Base-by-base conservation (phyloP, 139 green algal genomes). In the Closterium sp. region DNA sequence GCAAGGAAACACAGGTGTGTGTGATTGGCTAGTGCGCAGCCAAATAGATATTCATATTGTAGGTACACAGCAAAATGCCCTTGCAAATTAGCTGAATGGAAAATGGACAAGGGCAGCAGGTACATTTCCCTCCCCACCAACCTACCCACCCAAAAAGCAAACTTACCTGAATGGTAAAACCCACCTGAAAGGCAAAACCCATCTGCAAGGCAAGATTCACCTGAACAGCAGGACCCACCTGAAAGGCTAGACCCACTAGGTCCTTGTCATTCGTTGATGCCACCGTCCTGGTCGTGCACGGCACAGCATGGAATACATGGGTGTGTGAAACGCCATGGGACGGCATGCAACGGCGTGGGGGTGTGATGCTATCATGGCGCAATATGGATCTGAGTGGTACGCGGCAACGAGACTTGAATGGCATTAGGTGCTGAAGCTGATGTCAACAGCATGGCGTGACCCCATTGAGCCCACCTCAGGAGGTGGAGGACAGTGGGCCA, bases 401-500 rank as follows among this genome's bases (percentile, higher is more conserved):
- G n/a, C n/a, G 43, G 0, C 43, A 69, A 28, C 2, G 9, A 69
- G 23, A 16, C 1, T 69, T 2, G 43, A 69, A 69, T 9, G 23
- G 23, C 43, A 69, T 25, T 69, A 69, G 0, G 8, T 1, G 9
- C 43, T 69, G 7, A 69, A 28, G 43, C 43, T 69, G 12, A 69
- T 69, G 16, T 8, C 38, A 66, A 8, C 38, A 66, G 3, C 38
- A 66, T 10, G 12, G 2, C 38, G 2, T 66, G 38, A 10, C 38
- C 38, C 38, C 9, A 16, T 1, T 66, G 38, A 34, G 55, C 30
- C 4, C 8, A 91, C 89, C 90, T 90, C 19, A 92, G 90, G 23
- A 93, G 88, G 28, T 93, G 34, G 16, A 93, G 34, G 12, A 93
- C n/a, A 25, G 33, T 38, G 32, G 91, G 89, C 91, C 91, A 93